phyloP scores from a whole-genome alignment of 768 basidiomycete species.

The Mycena rosella region DNA sequence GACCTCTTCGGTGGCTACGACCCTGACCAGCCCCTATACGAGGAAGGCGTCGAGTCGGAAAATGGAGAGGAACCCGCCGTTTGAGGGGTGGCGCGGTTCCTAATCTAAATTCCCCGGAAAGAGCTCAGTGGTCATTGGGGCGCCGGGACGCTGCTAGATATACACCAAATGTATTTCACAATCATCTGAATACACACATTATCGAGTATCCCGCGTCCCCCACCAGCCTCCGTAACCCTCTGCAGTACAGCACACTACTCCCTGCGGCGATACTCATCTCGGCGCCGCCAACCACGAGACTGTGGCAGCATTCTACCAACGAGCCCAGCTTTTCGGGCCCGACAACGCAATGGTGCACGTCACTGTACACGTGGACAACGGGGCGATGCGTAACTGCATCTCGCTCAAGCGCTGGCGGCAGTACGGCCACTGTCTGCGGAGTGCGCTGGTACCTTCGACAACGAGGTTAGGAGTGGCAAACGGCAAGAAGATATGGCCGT shows the following conservation, averaged over 20 bases:
- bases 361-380: background rate
- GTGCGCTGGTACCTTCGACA: background rate
- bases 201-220: constrained; percentile 17
- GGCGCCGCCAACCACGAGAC: background rate
- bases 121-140: too few relatives aligned
- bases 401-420: constrained; percentile 17
- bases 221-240: too few relatives aligned
- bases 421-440: constrained; percentile 18
- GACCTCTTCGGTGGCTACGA: constrained; percentile 14
- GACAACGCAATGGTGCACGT: background rate
- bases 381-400: constrained; percentile 19
- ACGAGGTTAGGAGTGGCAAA: constrained; percentile 11
- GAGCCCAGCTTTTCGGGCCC: constrained; percentile 12
- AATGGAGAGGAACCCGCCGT: constrained; percentile 30
- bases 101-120: constrained; percentile 13
- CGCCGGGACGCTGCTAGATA: too few relatives aligned
- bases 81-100: constrained; percentile 24
- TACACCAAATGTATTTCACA: too few relatives aligned
- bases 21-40: constrained; percentile 6
- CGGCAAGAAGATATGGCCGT: constrained; percentile 8
- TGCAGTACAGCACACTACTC: too few relatives aligned
- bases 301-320: constrained; percentile 20
- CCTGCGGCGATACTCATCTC: background rate
- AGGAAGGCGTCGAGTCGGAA: constrained; percentile 13
- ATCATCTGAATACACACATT: too few relatives aligned